A percentile compares a stretch with the other conserved stretches of the same genome.
phyloP scores from a whole-genome alignment of 2,329 filamentous ascomycete genomes.

The Colletotrichum lentis region DNA sequence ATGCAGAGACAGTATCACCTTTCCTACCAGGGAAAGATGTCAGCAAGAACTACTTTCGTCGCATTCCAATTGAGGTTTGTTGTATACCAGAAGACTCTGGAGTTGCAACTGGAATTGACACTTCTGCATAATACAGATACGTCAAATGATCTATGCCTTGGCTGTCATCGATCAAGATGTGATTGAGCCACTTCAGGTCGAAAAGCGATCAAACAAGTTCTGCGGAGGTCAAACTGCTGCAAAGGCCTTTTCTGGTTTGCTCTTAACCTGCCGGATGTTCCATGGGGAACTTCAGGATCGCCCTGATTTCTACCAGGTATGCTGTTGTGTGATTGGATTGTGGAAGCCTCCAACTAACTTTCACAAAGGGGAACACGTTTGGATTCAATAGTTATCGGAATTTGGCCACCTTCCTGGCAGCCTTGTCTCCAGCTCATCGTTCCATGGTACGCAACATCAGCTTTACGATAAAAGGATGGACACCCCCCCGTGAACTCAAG shows the following conservation, averaged over 20 bases:
- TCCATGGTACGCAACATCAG: background rate
- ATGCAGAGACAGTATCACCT: background rate
- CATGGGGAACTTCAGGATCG: background rate
- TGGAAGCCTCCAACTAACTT: background rate
- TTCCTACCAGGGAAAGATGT: background rate
- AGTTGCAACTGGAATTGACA: background rate
- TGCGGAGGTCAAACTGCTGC: background rate
- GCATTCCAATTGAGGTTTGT: slow-evolving; percentile 2
- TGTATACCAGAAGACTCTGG: background rate
- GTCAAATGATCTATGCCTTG: slow-evolving; percentile 10
- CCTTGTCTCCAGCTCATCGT: slow-evolving; percentile 17
- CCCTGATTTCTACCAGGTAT: slow-evolving; percentile 16
- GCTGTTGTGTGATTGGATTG: too few species aligned
- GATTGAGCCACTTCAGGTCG: background rate
- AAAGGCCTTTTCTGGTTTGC: slow-evolving; percentile 6
- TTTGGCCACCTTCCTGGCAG: slow-evolving; percentile 7
- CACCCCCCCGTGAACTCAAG: background rate
- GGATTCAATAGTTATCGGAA: background rate
- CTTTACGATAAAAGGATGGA: background rate
- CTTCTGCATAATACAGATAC: background rate
- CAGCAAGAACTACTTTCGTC: background rate
- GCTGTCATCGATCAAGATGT: slow-evolving; percentile 7
- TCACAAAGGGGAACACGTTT: slow-evolving; percentile 5
- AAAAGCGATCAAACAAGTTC: slow-evolving; percentile 19
- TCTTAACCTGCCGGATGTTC: slow-evolving; percentile 8